Conservation (phyloP, 2,329 filamentous ascomycete genomes). For the Chaetomium sp. region DNA sequence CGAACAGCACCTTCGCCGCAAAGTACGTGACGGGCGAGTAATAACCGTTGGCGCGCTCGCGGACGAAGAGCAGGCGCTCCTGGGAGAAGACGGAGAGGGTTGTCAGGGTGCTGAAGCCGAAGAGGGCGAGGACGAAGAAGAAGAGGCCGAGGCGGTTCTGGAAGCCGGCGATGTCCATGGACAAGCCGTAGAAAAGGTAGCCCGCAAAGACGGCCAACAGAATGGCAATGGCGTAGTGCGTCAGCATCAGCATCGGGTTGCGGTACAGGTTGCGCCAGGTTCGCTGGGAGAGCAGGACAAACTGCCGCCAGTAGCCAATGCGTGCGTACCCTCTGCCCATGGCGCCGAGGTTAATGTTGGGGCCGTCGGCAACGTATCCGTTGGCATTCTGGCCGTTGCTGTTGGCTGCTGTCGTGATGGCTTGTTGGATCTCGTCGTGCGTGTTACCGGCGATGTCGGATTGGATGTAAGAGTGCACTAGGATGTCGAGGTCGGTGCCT, state of each 20-base stretch:
- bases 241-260: conserved; percentile 97
- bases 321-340: conserved; percentile 81
- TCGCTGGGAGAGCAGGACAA: conserved; percentile 82
- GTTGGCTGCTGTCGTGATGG: conserved; percentile 63
- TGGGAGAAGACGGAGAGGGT: conserved; percentile 91
- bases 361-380: conserved; percentile 49
- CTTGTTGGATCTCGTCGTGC: conserved; percentile 75
- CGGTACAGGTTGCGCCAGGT: conserved; percentile 98
- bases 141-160: conserved; percentile 96
- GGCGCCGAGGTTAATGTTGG: conserved; percentile 56
- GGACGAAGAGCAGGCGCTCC: conserved; percentile 86
- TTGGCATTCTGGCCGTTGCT: conserved; percentile 68
- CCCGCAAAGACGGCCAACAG: conserved; percentile 91
- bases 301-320: conserved; percentile 78
- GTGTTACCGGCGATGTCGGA: conserved; percentile 77
- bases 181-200: conserved; percentile 93
- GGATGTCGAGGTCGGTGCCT: conserved; percentile 77
- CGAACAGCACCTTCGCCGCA: conserved; percentile 93
- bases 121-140: conserved; percentile 94
- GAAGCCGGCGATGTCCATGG: conserved; percentile 95
- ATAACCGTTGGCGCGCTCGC: conserved; percentile 95
- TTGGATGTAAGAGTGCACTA: conserved; percentile 73
- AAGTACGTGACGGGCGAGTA: conserved; percentile 95
- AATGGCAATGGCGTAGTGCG: conserved; percentile 96
- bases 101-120: conserved; percentile 94